A percentile compares a stretch with the other conserved stretches of the same genome.
Evolutionary conservation across 2,329 filamentous ascomycete species (phyloP).

Genomic region (Fusarium devonianum): DNA sequence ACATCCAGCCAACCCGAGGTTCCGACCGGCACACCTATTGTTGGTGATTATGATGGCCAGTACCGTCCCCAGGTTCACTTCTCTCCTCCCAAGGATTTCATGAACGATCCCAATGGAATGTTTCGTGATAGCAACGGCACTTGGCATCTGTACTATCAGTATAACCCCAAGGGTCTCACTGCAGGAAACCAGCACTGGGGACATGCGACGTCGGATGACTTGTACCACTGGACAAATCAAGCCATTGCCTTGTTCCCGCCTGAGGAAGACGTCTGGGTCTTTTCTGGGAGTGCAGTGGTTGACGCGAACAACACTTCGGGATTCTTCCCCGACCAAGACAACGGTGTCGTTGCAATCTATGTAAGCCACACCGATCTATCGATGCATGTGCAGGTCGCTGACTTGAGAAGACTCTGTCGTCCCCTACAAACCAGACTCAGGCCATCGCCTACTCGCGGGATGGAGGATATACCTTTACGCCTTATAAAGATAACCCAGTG

Average conservation of each 20-base stretch:
- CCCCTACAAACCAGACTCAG: slow-evolving; percentile 55
- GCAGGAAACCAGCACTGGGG: slow-evolving; percentile 72
- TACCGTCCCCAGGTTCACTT: slow-evolving; percentile 63
- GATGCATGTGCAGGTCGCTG: no score
- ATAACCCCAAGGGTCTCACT: slow-evolving; percentile 50
- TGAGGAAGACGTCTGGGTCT: slow-evolving; percentile 54
- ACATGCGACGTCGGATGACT: slow-evolving; percentile 67
- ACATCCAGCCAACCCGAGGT: slow-evolving; percentile 12
- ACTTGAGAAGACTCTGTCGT: slow-evolving; percentile 41
- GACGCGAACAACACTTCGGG: slow-evolving; percentile 71
- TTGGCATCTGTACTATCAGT: slow-evolving; percentile 73
- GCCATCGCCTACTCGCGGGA: slow-evolving; percentile 68
- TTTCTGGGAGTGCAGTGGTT: slow-evolving; percentile 63
- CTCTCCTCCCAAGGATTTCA: slow-evolving; percentile 59
- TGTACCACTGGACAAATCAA: slow-evolving; percentile 71
- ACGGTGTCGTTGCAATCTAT: slow-evolving; percentile 64
- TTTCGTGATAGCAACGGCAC: slow-evolving; percentile 63
- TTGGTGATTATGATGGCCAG: slow-evolving; percentile 39
- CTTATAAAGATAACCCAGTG: slow-evolving; percentile 67
- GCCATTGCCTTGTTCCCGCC: slow-evolving; percentile 65
- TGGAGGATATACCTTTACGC: slow-evolving; percentile 67
- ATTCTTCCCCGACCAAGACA: slow-evolving; percentile 66
- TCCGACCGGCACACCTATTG: slow-evolving; percentile 34
- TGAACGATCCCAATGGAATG: slow-evolving; percentile 72
- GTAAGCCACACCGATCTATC: no score